Evolutionary conservation across 352 stramenopile species (phyloP).

Genomic region (Phytophthora melonis): DNA sequence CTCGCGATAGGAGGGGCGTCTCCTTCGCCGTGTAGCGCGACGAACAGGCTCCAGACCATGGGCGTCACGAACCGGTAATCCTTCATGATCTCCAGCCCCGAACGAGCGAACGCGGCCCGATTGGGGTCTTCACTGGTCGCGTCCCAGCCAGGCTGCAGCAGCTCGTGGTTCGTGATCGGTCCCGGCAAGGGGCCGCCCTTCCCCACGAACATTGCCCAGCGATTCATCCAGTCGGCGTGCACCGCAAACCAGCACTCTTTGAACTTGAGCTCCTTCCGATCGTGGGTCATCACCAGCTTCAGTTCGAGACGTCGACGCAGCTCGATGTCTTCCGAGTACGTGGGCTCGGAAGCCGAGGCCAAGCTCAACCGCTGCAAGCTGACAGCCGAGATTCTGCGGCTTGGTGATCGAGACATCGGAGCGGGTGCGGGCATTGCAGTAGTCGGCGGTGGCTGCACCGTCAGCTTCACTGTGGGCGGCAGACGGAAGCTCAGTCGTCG

Average conservation of each 20-base stretch:
- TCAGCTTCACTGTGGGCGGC: slow-evolving; percentile 28
- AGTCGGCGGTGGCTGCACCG: neutral
- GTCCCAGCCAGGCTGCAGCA: slow-evolving; percentile 49
- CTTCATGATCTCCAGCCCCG: slow-evolving; percentile 52
- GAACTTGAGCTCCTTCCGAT: slow-evolving; percentile 61
- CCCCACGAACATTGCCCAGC: slow-evolving; percentile 65
- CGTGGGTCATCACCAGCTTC: slow-evolving; percentile 60
- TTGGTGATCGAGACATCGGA: slow-evolving; percentile 2
- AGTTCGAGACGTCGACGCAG: slow-evolving; percentile 69
- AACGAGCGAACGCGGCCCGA: slow-evolving; percentile 49
- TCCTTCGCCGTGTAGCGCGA: slow-evolving; percentile 65
- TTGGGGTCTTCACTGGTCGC: slow-evolving; percentile 32
- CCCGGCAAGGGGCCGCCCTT: slow-evolving; percentile 57
- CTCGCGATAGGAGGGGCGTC: slow-evolving; percentile 53
- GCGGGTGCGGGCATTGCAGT: neutral
- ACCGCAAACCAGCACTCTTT: slow-evolving; percentile 83
- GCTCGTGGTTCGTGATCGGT: slow-evolving; percentile 61
- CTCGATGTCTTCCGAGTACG: slow-evolving; percentile 59
- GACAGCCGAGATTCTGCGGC: slow-evolving; percentile 21
- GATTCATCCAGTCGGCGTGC: slow-evolving; percentile 69
- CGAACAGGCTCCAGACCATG: slow-evolving; percentile 79
- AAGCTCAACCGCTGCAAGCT: slow-evolving; percentile 27
- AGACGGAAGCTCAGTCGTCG: slow-evolving; percentile 60
- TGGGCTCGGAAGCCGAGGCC: slow-evolving; percentile 29
- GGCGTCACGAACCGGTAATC: slow-evolving; percentile 79